A percentile compares a stretch with the other conserved stretches of the same genome.
These are phyloP conservation scores for Candida boleticola DNA, from an alignment of 805 yeast species.

Conservation along the genomic window DNA sequence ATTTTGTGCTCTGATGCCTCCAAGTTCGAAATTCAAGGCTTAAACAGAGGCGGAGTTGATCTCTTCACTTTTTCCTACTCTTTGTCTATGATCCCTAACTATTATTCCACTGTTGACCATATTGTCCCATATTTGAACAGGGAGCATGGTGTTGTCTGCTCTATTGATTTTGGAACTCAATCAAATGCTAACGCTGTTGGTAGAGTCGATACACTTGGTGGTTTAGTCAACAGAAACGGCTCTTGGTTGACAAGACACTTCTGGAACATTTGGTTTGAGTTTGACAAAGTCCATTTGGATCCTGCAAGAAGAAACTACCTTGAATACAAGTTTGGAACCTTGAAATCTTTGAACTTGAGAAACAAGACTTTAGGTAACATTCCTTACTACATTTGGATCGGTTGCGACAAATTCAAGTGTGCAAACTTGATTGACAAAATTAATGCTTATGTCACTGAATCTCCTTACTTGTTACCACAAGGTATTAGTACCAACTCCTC, in stretches of 20 bases:
- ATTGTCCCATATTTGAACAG: conserved; percentile 51
- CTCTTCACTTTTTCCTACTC: conserved; percentile 78
- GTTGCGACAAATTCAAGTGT: conserved; percentile 45
- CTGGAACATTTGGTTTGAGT: conserved; percentile 88
- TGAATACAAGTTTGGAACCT: conserved; percentile 79
- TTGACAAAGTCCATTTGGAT: conserved; percentile 75
- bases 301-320: conserved; percentile 79
- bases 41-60: conserved; percentile 50
- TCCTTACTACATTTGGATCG: conserved; percentile 83
- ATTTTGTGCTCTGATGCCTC: conserved; percentile 69
- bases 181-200: conserved; percentile 62
- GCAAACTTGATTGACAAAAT: conserved; percentile 54
- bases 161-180: conserved; percentile 82
- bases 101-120: conserved; percentile 74
- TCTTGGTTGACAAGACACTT: conserved; percentile 78
- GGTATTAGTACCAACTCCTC: neutral
- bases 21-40: conserved; percentile 48
- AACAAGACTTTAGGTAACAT: conserved; percentile 67
- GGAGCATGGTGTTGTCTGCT: conserved; percentile 58
- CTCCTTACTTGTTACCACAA: conserved; percentile 75
- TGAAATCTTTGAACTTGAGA: conserved; percentile 68
- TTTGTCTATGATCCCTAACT: conserved; percentile 81
- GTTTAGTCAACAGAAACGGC: conserved; percentile 64
- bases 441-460: conserved; percentile 75
- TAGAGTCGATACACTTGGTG: conserved; percentile 73